Base-by-base conservation (phyloP, 306 rosid species). In the Casuarina glauca region DNA sequence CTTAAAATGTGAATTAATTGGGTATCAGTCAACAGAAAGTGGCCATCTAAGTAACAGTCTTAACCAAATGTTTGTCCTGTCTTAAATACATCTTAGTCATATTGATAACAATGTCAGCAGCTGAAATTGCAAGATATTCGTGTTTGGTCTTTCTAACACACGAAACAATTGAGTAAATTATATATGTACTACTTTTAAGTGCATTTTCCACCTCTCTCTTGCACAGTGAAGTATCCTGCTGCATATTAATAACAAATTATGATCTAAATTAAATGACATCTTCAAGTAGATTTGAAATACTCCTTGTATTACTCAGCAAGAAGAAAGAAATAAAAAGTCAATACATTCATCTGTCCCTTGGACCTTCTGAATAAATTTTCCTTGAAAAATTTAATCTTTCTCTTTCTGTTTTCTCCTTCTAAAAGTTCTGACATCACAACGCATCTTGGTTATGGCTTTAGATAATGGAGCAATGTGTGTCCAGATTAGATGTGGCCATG, bases 391-490 rank as follows among this genome's bases (percentile, higher is more conserved):
- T 9, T 9, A 9, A 45, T 1, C 9, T 44, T 3, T 4, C 19
- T 70, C 45, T 46, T 26, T 43, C 58, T 38, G 1, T 9, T 48
- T 11, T n/a, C 39, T 26, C 20, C 48, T 71, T 26, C 20, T 57
- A 6, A 57, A 57, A 57, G 20, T 6, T 19, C 44, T 82, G 76
- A 73, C 84, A 46, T 70, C 44, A 69, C 55, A 70, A 7, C 72
- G 70, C 72, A 70, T 64, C 69, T 64, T 26, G 32, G 32, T 63
- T 79, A 11, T 74, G 72, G 11, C 36, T 84, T 48, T 54, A 95
- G 99, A 83, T 95, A 83, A 95, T 95, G 99, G 98, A 95, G 90
- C 98, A 95, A 82, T 95, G 93, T 17, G 92, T 93, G 80, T 88
- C 88, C 19, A 91, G 99, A 87, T 81, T 95, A 86, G 98, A 95